A percentile compares a stretch with the other conserved stretches of the same genome.
phyloP scores from a whole-genome alignment of 176 grass and related monocot genomes.

The Saccharum spontaneum region DNA sequence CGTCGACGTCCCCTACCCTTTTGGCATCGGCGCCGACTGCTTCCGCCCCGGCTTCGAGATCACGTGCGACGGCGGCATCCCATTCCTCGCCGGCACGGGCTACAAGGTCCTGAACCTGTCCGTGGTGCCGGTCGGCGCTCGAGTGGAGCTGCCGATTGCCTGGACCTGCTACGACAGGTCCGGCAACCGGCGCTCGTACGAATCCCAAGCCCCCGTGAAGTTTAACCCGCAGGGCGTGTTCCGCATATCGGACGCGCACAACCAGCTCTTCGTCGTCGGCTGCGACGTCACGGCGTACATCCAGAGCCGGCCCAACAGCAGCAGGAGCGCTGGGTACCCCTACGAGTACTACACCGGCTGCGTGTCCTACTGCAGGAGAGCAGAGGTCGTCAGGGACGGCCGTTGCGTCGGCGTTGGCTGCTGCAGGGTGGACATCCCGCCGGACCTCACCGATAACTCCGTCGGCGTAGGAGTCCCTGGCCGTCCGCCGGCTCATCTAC shows the following conservation, averaged over 20 bases:
- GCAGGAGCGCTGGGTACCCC: background rate
- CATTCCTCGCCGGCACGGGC: background rate
- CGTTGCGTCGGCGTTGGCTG: conserved; percentile 13
- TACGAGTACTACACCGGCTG: conserved; percentile 6
- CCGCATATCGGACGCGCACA: conserved; percentile 10
- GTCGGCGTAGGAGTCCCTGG: background rate
- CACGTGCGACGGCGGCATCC: background rate
- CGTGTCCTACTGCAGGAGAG: conserved; percentile 1
- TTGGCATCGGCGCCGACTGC: background rate
- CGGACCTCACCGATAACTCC: background rate
- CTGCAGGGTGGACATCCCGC: background rate
- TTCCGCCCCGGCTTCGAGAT: background rate
- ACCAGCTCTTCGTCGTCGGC: conserved; percentile 25
- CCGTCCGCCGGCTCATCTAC: background rate
- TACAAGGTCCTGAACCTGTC: conserved; percentile 11
- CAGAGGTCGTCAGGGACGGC: background rate
- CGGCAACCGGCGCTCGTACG: background rate
- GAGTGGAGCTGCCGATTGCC: background rate
- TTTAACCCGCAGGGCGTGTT: background rate
- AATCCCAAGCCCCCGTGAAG: background rate
- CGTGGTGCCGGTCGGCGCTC: background rate
- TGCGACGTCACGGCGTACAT: conserved; percentile 9
- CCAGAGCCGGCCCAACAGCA: background rate
- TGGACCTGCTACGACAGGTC: conserved; percentile 3
- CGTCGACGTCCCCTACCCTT: background rate